phyloP scores from a whole-genome alignment of 2,329 filamentous ascomycete genomes.

The Cladosporium phlei region DNA sequence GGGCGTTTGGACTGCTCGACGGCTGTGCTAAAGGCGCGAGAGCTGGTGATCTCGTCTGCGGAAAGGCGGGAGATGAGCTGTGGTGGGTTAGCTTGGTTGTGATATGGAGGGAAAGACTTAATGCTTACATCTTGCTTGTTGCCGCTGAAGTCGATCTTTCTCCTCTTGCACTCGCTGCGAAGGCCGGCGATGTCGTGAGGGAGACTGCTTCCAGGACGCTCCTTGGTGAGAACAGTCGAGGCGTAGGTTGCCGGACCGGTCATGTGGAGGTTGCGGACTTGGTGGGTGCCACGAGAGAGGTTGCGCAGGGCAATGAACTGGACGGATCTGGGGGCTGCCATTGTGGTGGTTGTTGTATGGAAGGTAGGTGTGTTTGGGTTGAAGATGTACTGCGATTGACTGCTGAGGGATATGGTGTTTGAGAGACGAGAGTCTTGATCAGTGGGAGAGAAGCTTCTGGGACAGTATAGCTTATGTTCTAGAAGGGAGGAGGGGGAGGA shows the following conservation, averaged over 20 bases:
- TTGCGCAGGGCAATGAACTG: conserved; percentile 40
- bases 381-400: too few species aligned
- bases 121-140: conserved; percentile 46
- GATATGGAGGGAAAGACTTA: background rate
- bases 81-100: conserved; percentile 2
- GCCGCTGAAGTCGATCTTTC: conserved; percentile 44
- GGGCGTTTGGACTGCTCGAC: conserved; percentile 44
- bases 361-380: background rate
- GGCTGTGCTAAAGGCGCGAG: conserved; percentile 52
- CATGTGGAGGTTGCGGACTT: conserved; percentile 53
- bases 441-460: background rate
- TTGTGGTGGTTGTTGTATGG: conserved; percentile 24
- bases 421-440: background rate
- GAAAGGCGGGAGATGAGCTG: conserved; percentile 50
- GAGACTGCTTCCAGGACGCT: conserved; percentile 22
- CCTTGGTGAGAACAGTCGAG: conserved; percentile 33
- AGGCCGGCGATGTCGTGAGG: conserved; percentile 49
- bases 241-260: conserved; percentile 55
- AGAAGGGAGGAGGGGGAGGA: background rate
- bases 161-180: conserved; percentile 46
- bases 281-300: conserved; percentile 34
- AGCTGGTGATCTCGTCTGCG: conserved; percentile 49
- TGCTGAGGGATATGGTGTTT: background rate
- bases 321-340: conserved; percentile 41
- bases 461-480: too few species aligned